phyloP scores from a whole-genome alignment of 1,284 basidiomycete species.

The Anthracocystis walkeri region DNA sequence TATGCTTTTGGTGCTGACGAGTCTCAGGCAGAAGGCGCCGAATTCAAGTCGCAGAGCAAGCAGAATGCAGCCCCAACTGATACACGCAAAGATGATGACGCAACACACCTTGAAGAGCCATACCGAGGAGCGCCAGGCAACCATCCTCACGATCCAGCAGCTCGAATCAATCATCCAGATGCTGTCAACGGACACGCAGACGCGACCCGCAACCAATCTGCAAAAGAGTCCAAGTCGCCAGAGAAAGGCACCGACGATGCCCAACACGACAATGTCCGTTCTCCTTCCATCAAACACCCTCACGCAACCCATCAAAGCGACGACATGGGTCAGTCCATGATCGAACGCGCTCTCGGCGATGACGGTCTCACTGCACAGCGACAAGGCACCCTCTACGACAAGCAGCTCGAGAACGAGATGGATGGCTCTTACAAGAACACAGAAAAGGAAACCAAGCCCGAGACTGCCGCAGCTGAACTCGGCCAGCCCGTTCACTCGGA shows the following conservation, averaged over 20 bases:
- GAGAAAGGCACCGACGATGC: not conserved
- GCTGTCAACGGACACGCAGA: conserved; percentile 18
- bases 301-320: conserved; percentile 4
- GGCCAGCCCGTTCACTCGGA: conserved; percentile 39
- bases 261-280: not conserved
- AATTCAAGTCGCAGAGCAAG: conserved; percentile 1
- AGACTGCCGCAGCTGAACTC: conserved; percentile 29
- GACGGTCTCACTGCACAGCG: conserved; percentile 39
- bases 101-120: not conserved
- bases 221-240: not conserved
- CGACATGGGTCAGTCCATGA: conserved; percentile 48
- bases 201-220: not conserved
- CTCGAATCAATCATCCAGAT: conserved; percentile 47
- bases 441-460: conserved; percentile 34
- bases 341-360: conserved; percentile 49
- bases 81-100: not conserved
- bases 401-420: conserved; percentile 43
- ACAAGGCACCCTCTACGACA: conserved; percentile 40
- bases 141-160: conserved; percentile 48
- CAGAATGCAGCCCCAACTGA: not conserved
- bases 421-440: conserved; percentile 39
- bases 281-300: conserved; percentile 8
- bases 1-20: not conserved
- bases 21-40: not conserved
- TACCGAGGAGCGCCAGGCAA: conserved; percentile 47